Conservation (phyloP, 2,329 filamentous ascomycete species). For the Penicillium sp. region DNA sequence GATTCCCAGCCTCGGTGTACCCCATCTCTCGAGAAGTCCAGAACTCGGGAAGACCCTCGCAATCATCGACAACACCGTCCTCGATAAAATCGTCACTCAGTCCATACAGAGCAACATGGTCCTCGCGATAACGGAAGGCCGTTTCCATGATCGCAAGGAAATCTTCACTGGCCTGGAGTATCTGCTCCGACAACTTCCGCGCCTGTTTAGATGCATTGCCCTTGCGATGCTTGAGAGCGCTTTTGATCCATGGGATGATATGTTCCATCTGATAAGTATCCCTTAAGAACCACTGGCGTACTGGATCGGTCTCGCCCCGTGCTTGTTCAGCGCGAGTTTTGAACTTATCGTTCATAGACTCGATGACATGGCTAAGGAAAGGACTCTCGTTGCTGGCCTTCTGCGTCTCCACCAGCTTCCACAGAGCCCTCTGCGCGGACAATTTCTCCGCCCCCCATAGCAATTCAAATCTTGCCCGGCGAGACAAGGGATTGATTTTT, state of each 20-base stretch:
- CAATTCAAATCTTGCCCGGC: conserved; percentile 68
- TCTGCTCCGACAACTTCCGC: conserved; percentile 41
- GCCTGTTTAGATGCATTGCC: conserved; percentile 54
- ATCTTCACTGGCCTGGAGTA: conserved; percentile 69
- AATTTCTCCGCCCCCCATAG: conserved; percentile 90
- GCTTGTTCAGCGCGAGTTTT: conserved; percentile 63
- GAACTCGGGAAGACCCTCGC: conserved; percentile 66
- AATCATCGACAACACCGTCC: conserved; percentile 59
- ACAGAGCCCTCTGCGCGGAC: conserved; percentile 70
- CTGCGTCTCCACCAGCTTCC: conserved; percentile 71
- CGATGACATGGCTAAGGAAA: conserved; percentile 67
- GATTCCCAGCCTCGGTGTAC: conserved; percentile 36
- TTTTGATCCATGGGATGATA: conserved; percentile 72
- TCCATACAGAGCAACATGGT: conserved; percentile 67
- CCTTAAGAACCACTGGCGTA: conserved; percentile 81
- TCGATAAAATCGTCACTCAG: conserved; percentile 62
- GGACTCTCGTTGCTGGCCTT: conserved; percentile 57
- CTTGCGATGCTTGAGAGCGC: conserved; percentile 68
- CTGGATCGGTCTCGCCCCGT: conserved; percentile 66
- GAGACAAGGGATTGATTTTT: conserved; percentile 59
- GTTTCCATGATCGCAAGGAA: conserved; percentile 60
- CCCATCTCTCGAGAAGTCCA: conserved; percentile 67
- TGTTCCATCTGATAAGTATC: conserved; percentile 68
- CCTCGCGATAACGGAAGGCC: conserved; percentile 65
- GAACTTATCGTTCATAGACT: conserved; percentile 69